Evolutionary conservation across 352 stramenopile genomes (phyloP).

Genomic region (Phytophthora pluvialis): DNA sequence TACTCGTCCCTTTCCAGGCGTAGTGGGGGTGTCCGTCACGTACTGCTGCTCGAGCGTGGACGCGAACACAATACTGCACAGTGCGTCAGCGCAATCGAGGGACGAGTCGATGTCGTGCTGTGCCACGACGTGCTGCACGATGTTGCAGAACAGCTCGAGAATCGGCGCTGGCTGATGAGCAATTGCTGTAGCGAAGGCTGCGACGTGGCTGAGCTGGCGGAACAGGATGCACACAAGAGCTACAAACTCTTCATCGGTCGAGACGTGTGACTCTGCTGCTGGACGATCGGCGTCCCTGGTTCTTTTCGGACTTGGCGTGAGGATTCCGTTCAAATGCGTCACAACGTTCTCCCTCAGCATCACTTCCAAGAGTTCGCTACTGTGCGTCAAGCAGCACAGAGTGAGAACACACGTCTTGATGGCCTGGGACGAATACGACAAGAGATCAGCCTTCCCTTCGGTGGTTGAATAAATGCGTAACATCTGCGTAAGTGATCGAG

Average conservation of each 20-base stretch:
- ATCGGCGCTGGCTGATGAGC: slow-evolving; percentile 15
- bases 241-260: slow-evolving; percentile 44
- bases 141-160: slow-evolving; percentile 56
- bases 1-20: slow-evolving; percentile 1
- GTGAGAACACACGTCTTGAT: slow-evolving; percentile 64
- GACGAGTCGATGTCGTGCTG: slow-evolving; percentile 46
- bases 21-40: not conserved
- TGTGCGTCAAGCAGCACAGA: slow-evolving; percentile 63
- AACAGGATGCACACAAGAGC: slow-evolving; percentile 64
- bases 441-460: not conserved
- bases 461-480: slow-evolving; percentile 26
- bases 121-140: slow-evolving; percentile 35
- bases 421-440: slow-evolving; percentile 30
- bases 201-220: slow-evolving; percentile 60
- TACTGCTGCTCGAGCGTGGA: slow-evolving; percentile 6
- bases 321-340: slow-evolving; percentile 44
- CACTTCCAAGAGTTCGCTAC: slow-evolving; percentile 38
- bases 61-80: slow-evolving; percentile 66
- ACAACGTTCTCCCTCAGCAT: slow-evolving; percentile 62
- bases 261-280: slow-evolving; percentile 7
- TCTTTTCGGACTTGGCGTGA: slow-evolving; percentile 10
- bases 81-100: slow-evolving; percentile 66
- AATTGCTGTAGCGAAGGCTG: slow-evolving; percentile 26
- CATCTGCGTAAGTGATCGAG: slow-evolving; percentile 42
- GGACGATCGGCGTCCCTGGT: not conserved